phyloP scores from a whole-genome alignment of 176 grass and related monocot species.

The Leersia perrieri region DNA sequence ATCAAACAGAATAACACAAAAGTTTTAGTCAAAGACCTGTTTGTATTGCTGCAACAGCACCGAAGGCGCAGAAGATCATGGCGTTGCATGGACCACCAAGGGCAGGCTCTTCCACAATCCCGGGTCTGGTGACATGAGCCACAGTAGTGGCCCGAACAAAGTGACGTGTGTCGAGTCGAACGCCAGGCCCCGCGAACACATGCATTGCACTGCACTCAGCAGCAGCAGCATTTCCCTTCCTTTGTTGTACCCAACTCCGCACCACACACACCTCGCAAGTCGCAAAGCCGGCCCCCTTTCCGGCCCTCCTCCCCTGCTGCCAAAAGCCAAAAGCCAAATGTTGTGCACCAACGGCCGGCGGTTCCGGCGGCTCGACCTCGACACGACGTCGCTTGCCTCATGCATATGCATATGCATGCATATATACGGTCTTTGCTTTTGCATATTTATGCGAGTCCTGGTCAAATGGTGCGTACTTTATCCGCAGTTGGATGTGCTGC shows the following conservation, averaged over 20 bases:
- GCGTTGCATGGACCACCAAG: not conserved
- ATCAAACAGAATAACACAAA: too few relatives aligned
- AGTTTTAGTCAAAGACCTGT: too few relatives aligned
- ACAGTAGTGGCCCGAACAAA: slow-evolving; percentile 39
- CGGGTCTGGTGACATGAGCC: slow-evolving; percentile 59
- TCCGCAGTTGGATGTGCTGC: too few relatives aligned
- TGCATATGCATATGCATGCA: too few relatives aligned
- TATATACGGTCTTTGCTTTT: not conserved
- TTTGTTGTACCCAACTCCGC: not conserved
- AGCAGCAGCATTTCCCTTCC: not conserved
- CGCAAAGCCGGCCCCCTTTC: not conserved
- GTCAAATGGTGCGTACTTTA: too few relatives aligned
- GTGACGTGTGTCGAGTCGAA: slow-evolving; percentile 31
- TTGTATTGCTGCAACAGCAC: too few relatives aligned
- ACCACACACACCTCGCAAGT: not conserved
- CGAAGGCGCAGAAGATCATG: slow-evolving; percentile 26
- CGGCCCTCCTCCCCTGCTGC: not conserved
- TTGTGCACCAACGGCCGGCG: slow-evolving; percentile 23
- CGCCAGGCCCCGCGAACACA: slow-evolving; percentile 22
- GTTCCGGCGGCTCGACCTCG: not conserved
- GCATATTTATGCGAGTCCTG: not conserved
- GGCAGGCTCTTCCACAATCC: slow-evolving; percentile 31
- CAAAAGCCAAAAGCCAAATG: slow-evolving; percentile 27
- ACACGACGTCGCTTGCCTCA: not conserved
- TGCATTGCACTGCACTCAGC: slow-evolving; percentile 7